Conservation (phyloP, 306 rosid genomes). For the Acacia acuminata region DNA sequence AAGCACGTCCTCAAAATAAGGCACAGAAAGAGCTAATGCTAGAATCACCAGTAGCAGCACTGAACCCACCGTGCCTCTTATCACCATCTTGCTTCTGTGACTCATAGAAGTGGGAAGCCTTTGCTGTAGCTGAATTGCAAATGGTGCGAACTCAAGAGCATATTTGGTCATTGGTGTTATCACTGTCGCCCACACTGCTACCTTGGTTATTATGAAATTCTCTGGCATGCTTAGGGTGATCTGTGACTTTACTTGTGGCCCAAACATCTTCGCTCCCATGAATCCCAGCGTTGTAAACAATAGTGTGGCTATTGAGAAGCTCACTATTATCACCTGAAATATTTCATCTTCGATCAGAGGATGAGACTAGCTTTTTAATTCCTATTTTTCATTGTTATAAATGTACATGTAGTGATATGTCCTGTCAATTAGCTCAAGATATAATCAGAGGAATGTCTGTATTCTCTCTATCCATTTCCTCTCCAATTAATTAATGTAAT, state of each 20-base stretch:
- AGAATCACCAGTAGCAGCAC: slow-evolving; percentile 52
- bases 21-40: slow-evolving; percentile 58
- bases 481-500: no score
- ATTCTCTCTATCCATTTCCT: no score
- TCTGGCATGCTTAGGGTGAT: slow-evolving; percentile 80
- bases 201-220: slow-evolving; percentile 45
- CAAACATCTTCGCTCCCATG: slow-evolving; percentile 76
- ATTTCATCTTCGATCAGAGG: background rate
- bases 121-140: slow-evolving; percentile 66
- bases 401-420: background rate
- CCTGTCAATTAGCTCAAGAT: no score
- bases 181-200: slow-evolving; percentile 80
- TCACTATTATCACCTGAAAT: slow-evolving; percentile 63
- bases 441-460: no score
- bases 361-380: no score
- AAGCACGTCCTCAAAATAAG: slow-evolving; percentile 68
- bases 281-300: slow-evolving; percentile 51
- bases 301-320: slow-evolving; percentile 59
- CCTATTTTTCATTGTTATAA: no score
- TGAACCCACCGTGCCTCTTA: slow-evolving; percentile 55
- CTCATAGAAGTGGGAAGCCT: slow-evolving; percentile 54
- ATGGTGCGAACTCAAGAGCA: slow-evolving; percentile 73
- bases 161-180: slow-evolving; percentile 81
- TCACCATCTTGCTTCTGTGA: slow-evolving; percentile 38
- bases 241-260: slow-evolving; percentile 58